phyloP scores from a whole-genome alignment of 257 asterid genomes.

The Nicotiana paniculata region DNA sequence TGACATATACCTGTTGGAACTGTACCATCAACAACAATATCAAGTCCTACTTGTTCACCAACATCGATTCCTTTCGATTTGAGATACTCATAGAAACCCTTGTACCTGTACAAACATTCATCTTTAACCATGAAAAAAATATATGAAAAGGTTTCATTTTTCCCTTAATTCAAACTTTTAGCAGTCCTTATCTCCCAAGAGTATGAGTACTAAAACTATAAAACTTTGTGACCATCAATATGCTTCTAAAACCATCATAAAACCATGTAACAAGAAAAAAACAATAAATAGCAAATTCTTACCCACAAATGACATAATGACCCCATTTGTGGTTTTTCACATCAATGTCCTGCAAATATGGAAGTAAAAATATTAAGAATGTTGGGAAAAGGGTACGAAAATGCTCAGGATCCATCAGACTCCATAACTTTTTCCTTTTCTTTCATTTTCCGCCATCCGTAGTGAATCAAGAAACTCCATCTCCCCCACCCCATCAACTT shows the following conservation, averaged over 20 bases:
- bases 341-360: conserved; percentile 59
- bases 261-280: no score
- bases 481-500: no score
- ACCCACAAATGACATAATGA: conserved; percentile 93
- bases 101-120: conserved; percentile 44
- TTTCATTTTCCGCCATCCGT: no score
- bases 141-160: not conserved
- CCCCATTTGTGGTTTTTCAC: conserved; percentile 87
- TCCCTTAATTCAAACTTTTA: not conserved
- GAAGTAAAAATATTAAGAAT: no score
- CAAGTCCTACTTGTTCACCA: conserved; percentile 60
- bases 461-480: no score
- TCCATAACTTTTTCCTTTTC: no score
- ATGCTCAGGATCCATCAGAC: no score
- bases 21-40: conserved; percentile 78
- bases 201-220: not conserved
- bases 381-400: no score
- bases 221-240: no score
- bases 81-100: conserved; percentile 83
- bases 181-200: not conserved
- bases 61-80: conserved; percentile 55
- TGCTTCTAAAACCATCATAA: no score
- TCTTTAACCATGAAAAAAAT: no score
- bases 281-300: conserved; percentile 12
- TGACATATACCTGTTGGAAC: conserved; percentile 71